A percentile compares a stretch with the other conserved stretches of the same genome.
These are phyloP conservation scores for Populus deltoides DNA, from an alignment of 345 rosid species.

Conservation along the genomic window DNA sequence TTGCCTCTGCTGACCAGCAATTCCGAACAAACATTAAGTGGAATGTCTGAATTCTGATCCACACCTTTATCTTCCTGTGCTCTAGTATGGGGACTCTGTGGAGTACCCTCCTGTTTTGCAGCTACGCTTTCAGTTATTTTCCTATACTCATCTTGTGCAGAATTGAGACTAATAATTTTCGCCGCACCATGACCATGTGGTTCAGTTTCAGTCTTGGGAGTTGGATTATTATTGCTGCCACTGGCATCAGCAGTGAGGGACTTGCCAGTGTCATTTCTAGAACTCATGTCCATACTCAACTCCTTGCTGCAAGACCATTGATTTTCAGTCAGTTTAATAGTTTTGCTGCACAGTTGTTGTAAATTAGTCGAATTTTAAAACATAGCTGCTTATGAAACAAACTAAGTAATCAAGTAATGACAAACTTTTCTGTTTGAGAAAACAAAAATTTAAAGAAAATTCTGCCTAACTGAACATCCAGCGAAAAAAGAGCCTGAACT, in stretches of 20 bases:
- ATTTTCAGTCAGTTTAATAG: background rate
- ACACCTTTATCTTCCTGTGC: conserved; percentile 33
- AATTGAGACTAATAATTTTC: conserved; percentile 21
- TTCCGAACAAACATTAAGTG: conserved; percentile 30
- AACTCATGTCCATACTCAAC: conserved; percentile 34
- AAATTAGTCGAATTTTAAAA: background rate
- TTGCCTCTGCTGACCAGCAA: conserved; percentile 47
- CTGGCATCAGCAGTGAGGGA: conserved; percentile 10
- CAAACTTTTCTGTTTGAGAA: background rate
- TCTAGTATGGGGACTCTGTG: background rate
- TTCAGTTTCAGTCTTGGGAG: conserved; percentile 42
- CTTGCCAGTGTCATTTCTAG: conserved; percentile 34
- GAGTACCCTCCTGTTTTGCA: conserved; percentile 19
- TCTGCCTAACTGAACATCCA: background rate
- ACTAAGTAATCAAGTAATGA: background rate
- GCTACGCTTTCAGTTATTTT: conserved; percentile 40
- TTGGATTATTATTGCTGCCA: background rate
- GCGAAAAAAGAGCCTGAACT: background rate
- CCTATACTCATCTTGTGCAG: conserved; percentile 42
- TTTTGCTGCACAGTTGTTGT: background rate
- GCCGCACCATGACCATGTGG: conserved; percentile 38
- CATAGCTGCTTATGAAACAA: background rate
- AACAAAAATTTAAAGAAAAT: too few relatives aligned
- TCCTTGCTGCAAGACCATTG: background rate
- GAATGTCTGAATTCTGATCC: conserved; percentile 30